Evolutionary conservation across 1,284 basidiomycete species (phyloP), one percentile per base, ranked within the genome.

Genomic region (Boletellus deceptivus): DNA sequence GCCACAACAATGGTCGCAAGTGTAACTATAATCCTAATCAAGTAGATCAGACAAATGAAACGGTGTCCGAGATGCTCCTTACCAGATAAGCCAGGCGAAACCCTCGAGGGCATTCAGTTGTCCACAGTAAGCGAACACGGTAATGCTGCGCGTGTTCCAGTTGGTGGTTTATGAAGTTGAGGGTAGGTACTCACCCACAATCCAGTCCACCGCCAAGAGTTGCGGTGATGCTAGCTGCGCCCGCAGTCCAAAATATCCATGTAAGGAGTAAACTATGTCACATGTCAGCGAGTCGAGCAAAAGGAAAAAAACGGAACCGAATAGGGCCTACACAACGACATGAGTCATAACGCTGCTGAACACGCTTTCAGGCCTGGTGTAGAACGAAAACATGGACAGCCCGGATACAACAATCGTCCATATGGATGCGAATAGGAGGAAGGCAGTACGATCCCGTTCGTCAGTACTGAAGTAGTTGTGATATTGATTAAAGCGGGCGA

Each of bases 171-270:
- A 31, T 14, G 39, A 25, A 9, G 16, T 14, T 24, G 18, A 20
- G 36, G 34, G 40, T n/a, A 18, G 10, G 37, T 22, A 49, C 75
- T 75, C 64, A 82, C 83, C 59, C 63, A 78, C 87, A 90, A 59
- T 86, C 82, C 45, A 86, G 62, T 11, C 85, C 79, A 20, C 87
- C 87, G 14, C 82, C 81, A 24, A 88, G 72, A 34, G 76, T 71
- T 20, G 77, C 69, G 1, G 87, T 89, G 46, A 90, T 77, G 17
- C 83, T 77, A 3, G 83, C 82, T 3, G 86, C 83, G 3, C 76
- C 82, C 2, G 84, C 79, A 4, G 80, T 76, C 85, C 85, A 88
- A 49, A 86, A 73, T 13, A 84, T 72, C 83, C 86, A 91, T 1
- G 87, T 85, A 20, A 90, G 41, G 49, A 76, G 62, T 53, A 86